Conservation (phyloP, 2,329 filamentous ascomycete genomes). For the Pseudogymnoascus sp. region DNA sequence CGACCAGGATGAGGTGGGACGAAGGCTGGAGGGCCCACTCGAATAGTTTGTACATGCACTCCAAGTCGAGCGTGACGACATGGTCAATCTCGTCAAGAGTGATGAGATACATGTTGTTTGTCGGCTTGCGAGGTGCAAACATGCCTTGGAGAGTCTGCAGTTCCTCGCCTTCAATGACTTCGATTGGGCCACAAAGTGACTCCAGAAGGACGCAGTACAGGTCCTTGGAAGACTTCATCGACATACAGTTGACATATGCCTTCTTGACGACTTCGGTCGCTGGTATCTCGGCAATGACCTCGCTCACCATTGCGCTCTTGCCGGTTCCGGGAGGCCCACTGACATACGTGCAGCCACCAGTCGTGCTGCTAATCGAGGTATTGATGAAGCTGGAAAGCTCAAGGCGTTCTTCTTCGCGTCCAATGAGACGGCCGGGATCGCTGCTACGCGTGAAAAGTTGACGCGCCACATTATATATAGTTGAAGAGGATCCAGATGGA, state of each 20-base stretch:
- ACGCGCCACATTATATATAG: conserved; percentile 79
- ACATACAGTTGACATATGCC: conserved; percentile 93
- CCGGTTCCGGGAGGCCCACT: conserved; percentile 94
- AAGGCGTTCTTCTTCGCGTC: conserved; percentile 42
- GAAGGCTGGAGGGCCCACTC: conserved; percentile 84
- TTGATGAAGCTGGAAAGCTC: conserved; percentile 65
- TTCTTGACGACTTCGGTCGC: conserved; percentile 50
- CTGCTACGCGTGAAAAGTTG: conserved; percentile 70
- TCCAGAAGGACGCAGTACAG: conserved; percentile 74
- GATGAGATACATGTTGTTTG: conserved; percentile 61
- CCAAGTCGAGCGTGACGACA: conserved; percentile 78
- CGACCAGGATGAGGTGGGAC: conserved; percentile 75
- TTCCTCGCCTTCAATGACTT: conserved; percentile 59
- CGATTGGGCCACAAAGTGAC: conserved; percentile 53
- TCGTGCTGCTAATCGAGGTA: conserved; percentile 50
- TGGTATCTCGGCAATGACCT: conserved; percentile 59
- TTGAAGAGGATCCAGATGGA: conserved; percentile 57
- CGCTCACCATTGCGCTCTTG: conserved; percentile 87
- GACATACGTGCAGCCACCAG: conserved; percentile 82
- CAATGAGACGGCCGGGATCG: conserved; percentile 28
- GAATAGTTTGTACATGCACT: conserved; percentile 88
- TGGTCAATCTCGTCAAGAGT: conserved; percentile 94
- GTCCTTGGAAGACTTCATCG: conserved; percentile 80
- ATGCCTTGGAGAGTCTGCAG: conserved; percentile 60
- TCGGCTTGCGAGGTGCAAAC: conserved; percentile 58